phyloP scores from a whole-genome alignment of 257 asterid genomes.

The Thymus quinquecostatus region DNA sequence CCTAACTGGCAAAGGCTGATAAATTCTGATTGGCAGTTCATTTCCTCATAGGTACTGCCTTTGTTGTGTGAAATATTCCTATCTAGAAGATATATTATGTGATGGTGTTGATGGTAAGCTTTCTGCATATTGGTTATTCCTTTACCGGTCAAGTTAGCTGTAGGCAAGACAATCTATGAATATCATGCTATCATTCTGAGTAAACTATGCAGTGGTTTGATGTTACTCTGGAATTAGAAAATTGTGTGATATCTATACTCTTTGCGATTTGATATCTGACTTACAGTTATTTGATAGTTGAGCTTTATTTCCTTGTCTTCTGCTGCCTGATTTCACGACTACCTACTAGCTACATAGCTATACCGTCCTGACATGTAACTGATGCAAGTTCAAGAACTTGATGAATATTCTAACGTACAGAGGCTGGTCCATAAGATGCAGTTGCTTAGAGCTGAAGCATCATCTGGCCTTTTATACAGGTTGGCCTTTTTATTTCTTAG shows the following conservation, averaged over 20 bases:
- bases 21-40: conserved; percentile 18
- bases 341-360: not conserved
- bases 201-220: conserved; percentile 9
- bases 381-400: conserved; percentile 22
- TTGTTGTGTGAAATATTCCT: conserved; percentile 16
- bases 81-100: not conserved
- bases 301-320: conserved; percentile 23
- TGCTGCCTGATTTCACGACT: conserved; percentile 17
- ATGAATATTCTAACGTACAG: conserved; percentile 15
- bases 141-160: not conserved
- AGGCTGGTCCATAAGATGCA: conserved; percentile 18
- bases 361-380: conserved; percentile 13
- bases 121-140: conserved; percentile 4
- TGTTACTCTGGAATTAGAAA: conserved; percentile 5
- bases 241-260: not conserved
- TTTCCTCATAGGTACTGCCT: conserved; percentile 3
- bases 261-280: not conserved
- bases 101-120: conserved; percentile 8
- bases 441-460: conserved; percentile 28
- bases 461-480: conserved; percentile 27
- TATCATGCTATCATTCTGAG: conserved; percentile 21
- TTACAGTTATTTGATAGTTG: not conserved
- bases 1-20: not conserved
- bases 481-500: conserved; percentile 17
- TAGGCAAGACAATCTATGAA: not conserved